phyloP scores from a whole-genome alignment of 2,329 filamentous ascomycete genomes.

The Grosmannia penicillata region DNA sequence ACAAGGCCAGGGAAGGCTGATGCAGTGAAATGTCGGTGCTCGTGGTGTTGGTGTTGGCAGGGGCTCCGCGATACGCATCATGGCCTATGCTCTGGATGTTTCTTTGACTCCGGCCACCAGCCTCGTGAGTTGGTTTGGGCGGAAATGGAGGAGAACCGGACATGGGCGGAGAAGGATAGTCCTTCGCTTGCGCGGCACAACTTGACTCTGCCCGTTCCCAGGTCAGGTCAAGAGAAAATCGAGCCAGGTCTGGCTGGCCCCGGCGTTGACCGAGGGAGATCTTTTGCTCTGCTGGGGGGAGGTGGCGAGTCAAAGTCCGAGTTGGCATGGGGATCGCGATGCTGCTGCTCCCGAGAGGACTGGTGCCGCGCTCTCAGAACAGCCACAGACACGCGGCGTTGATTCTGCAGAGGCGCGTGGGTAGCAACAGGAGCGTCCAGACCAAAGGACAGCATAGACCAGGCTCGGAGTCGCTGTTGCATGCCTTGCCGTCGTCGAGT shows the following conservation, averaged over 20 bases:
- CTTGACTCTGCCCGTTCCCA: constrained; percentile 40
- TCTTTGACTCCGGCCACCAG: constrained; percentile 37
- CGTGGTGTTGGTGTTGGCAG: constrained; percentile 10
- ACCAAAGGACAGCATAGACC: neutral
- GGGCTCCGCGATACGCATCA: constrained; percentile 36
- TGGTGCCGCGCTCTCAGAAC: neutral
- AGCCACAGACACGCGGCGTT: neutral
- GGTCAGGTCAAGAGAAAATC: constrained; percentile 39
- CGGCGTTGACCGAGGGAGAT: constrained; percentile 42
- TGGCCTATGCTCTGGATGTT: constrained; percentile 29
- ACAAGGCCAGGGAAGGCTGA: neutral
- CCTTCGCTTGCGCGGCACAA: constrained; percentile 38
- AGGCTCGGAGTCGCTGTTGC: neutral
- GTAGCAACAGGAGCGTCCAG: neutral
- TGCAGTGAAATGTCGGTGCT: constrained; percentile 19
- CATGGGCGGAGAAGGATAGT: constrained; percentile 62
- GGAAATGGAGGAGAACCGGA: constrained; percentile 51
- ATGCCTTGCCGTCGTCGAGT: constrained; percentile 1
- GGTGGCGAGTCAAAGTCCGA: constrained; percentile 18
- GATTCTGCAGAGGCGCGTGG: neutral
- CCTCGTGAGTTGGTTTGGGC: constrained; percentile 42
- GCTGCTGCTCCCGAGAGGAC: constrained; percentile 1
- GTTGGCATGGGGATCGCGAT: constrained; percentile 37
- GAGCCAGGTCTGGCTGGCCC: constrained; percentile 38
- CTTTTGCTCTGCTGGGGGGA: constrained; percentile 26